Percentiles rank a stretch among this genome's conserved stretches.
Evolutionary conservation across 2,329 filamentous ascomycete genomes (phyloP).

Genomic region (Monilinia polystroma): DNA sequence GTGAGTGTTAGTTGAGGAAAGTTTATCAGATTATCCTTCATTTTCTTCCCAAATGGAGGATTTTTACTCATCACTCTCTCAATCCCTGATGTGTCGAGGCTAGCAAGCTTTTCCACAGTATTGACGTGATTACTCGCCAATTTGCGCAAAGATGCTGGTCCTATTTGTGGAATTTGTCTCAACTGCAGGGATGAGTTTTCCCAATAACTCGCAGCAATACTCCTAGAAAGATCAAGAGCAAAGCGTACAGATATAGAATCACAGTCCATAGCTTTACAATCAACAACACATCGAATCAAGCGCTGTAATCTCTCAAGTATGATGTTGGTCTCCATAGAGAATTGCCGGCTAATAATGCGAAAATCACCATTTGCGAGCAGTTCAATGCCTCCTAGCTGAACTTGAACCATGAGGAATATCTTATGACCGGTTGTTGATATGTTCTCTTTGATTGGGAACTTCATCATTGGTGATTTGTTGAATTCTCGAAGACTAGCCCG

Average conservation of each 20-base stretch:
- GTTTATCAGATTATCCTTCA: slow-evolving; percentile 61
- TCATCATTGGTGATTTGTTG: slow-evolving; percentile 67
- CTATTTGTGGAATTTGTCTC: slow-evolving; percentile 78
- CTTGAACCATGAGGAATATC: slow-evolving; percentile 74
- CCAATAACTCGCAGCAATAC: slow-evolving; percentile 70
- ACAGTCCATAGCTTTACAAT: slow-evolving; percentile 59
- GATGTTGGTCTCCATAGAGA: slow-evolving; percentile 57
- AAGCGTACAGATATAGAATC: slow-evolving; percentile 68
- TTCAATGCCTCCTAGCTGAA: slow-evolving; percentile 66
- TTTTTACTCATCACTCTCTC: slow-evolving; percentile 76
- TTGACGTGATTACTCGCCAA: slow-evolving; percentile 69
- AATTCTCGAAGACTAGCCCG: slow-evolving; percentile 68
- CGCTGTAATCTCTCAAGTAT: slow-evolving; percentile 70
- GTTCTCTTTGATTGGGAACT: slow-evolving; percentile 68
- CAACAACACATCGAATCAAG: slow-evolving; percentile 71
- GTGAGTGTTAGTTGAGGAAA: slow-evolving; percentile 63
- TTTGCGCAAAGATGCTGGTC: slow-evolving; percentile 71
- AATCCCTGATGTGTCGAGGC: slow-evolving; percentile 66
- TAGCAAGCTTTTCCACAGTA: slow-evolving; percentile 68
- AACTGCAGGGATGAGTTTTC: slow-evolving; percentile 79
- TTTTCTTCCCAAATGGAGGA: slow-evolving; percentile 74
- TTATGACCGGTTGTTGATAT: slow-evolving; percentile 69
- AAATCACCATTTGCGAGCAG: slow-evolving; percentile 58
- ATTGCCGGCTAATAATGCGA: slow-evolving; percentile 54
- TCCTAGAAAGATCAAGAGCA: slow-evolving; percentile 75